Conservation (phyloP, 2,329 filamentous ascomycete species). For the Annulohypoxylon truncatum region DNA sequence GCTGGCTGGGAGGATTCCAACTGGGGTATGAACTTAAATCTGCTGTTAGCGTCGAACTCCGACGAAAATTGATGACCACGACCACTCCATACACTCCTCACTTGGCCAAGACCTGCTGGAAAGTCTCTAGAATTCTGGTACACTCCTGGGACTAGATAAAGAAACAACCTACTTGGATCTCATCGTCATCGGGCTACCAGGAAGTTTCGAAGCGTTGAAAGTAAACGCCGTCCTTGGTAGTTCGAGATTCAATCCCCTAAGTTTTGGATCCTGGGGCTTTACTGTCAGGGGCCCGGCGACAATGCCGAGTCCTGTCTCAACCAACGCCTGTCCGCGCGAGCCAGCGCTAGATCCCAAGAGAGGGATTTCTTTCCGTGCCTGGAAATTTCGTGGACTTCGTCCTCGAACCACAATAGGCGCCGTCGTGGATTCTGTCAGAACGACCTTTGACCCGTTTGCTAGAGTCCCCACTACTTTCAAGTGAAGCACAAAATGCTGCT, state of each 20-base stretch:
- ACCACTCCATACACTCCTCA: not conserved
- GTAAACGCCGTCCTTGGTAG: slow-evolving; percentile 68
- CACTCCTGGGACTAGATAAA: not conserved
- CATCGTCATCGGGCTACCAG: slow-evolving; percentile 65
- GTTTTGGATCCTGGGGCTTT: slow-evolving; percentile 66
- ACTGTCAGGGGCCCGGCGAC: slow-evolving; percentile 67
- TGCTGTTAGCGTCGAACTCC: slow-evolving; percentile 45
- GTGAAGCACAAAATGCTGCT: slow-evolving; percentile 94
- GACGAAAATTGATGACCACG: not conserved
- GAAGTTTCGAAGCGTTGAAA: slow-evolving; percentile 68
- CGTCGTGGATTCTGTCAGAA: slow-evolving; percentile 85
- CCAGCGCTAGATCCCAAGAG: slow-evolving; percentile 81
- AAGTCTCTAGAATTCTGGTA: not conserved
- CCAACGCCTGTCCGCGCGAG: slow-evolving; percentile 79
- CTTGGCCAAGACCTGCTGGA: not conserved
- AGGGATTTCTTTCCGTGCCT: slow-evolving; percentile 91
- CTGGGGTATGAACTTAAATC: slow-evolving; percentile 65
- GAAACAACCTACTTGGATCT: slow-evolving; percentile 66
- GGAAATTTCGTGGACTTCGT: slow-evolving; percentile 93
- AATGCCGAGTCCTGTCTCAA: slow-evolving; percentile 71
- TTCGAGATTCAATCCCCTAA: slow-evolving; percentile 64
- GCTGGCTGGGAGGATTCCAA: slow-evolving; percentile 62
- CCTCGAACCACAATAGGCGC: slow-evolving; percentile 94
- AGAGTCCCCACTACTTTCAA: slow-evolving; percentile 88
- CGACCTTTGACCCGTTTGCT: slow-evolving; percentile 82